Conservation (phyloP, 495 filamentous ascomycete genomes). For the Tuber indicum region DNA sequence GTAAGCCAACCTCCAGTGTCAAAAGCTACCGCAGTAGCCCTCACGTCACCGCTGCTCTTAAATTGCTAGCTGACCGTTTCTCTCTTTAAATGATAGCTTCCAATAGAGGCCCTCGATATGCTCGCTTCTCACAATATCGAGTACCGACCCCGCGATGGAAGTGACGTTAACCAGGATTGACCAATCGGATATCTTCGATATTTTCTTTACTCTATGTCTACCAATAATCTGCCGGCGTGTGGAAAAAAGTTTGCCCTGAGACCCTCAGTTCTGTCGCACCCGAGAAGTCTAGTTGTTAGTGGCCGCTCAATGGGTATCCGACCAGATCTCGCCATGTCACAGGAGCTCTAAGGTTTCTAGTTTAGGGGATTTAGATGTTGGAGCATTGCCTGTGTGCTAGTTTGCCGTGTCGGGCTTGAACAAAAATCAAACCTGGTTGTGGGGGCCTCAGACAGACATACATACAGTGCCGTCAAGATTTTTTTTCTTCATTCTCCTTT, state of each 20-base stretch:
- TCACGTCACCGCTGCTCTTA: background rate
- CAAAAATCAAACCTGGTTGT: background rate
- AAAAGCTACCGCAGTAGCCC: background rate
- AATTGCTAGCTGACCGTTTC: conserved; percentile 7
- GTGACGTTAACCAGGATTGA: conserved; percentile 33
- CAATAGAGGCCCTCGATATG: conserved; percentile 41
- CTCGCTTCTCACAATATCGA: conserved; percentile 35
- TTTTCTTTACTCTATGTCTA: conserved; percentile 8
- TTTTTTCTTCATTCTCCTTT: background rate
- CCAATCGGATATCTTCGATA: conserved; percentile 7
- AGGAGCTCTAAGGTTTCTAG: background rate
- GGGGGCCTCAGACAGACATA: background rate
- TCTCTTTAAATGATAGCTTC: conserved; percentile 45
- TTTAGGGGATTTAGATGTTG: background rate
- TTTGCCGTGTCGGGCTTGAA: background rate
- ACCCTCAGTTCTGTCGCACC: conserved; percentile 10
- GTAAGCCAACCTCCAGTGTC: conserved; percentile 44
- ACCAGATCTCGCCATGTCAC: conserved; percentile 22
- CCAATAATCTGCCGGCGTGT: conserved; percentile 10
- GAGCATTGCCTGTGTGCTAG: background rate
- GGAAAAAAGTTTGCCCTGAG: conserved; percentile 3
- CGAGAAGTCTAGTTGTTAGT: conserved; percentile 11
- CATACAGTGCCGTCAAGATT: background rate
- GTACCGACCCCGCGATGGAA: conserved; percentile 41
- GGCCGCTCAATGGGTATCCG: conserved; percentile 6